Conservation (phyloP, 1,284 basidiomycete species). For the Rhizoctonia solani region DNA sequence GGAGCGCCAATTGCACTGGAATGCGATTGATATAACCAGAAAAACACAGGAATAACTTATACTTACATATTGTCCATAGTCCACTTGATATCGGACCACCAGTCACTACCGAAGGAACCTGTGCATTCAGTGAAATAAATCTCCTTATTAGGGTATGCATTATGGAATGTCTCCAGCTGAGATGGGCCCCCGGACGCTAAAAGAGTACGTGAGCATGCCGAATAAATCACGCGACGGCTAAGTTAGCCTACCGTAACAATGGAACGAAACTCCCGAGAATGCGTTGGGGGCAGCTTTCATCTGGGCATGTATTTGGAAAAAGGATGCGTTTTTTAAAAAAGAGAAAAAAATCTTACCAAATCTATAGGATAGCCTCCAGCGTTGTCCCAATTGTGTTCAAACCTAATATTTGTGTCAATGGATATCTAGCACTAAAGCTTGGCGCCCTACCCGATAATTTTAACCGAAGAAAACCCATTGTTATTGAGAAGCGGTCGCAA, state of each 20-base stretch:
- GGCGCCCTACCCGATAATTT: constrained; percentile 50
- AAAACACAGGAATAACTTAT: background rate
- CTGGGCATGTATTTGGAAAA: constrained; percentile 42
- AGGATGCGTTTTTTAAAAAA: background rate
- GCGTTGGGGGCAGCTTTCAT: constrained; percentile 54
- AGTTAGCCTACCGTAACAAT: constrained; percentile 51
- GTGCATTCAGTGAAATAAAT: constrained; percentile 60
- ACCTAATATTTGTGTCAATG: constrained; percentile 32
- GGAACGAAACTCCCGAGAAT: constrained; percentile 57
- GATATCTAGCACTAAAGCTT: background rate
- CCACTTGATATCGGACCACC: constrained; percentile 46
- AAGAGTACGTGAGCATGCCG: background rate
- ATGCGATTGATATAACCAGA: background rate
- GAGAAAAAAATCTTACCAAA: constrained; percentile 46
- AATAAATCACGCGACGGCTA: constrained; percentile 1
- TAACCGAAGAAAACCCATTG: constrained; percentile 54
- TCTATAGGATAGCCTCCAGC: constrained; percentile 54
- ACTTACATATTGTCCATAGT: constrained; percentile 71
- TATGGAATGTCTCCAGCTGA: constrained; percentile 53
- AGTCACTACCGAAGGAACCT: constrained; percentile 60
- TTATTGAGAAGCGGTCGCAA: constrained; percentile 55
- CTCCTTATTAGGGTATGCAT: constrained; percentile 53
- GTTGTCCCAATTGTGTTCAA: constrained; percentile 59
- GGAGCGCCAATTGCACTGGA: constrained; percentile 20
- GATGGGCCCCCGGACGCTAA: constrained; percentile 26